Base-by-base conservation (phyloP, 129 eudicot species). In the Tagetes erecta region DNA sequence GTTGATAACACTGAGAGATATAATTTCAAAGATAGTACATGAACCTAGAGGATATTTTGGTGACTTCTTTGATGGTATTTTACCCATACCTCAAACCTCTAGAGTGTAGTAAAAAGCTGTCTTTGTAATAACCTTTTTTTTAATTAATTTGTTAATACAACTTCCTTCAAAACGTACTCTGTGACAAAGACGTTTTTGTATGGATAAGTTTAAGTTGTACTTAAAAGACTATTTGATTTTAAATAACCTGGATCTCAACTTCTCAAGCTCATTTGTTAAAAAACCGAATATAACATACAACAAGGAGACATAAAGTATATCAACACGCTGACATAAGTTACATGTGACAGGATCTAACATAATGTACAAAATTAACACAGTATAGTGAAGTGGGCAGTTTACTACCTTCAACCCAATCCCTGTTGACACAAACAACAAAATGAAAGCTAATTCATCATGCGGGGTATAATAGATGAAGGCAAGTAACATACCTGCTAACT, bases 21-120 rank as follows among this genome's bases (percentile, higher is more conserved):
- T 94, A 27, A 94, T 94, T 68, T 90, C 98, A 3, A 94, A 80
- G 92, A 84, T 94, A 20, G 98, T 90, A 62, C 92, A 90, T 55
- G 98, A 94, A 78, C 98, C 98, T 50, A 91, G 88, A 8, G 96
- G 96, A 9, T 94, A 94, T 73, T 88, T 90, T 76, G 98, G 98
- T 8, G 98, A 94, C 76, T 88, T 94, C 91, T 94, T 94, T 35
- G 95, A 94, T 49, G 98, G 98, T 13, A 87, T 87, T 58, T 59
- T 89, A 78, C 98, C 98, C 14, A 76, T 86, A 77, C 98, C 98
- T n/a, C 86, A 84, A 30, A 85, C 80, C 70, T 86, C 91, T 70
- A 80, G 98, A 83, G 98, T 89, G 49, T 93, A 72, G 68, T 69
- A 62, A 42, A 70, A 59, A 4, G 63, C 57, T 34, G 10, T 46